These are phyloP conservation scores for Gynostemma pentaphyllum DNA, from an alignment of 306 rosid genomes.

Conservation along the genomic window DNA sequence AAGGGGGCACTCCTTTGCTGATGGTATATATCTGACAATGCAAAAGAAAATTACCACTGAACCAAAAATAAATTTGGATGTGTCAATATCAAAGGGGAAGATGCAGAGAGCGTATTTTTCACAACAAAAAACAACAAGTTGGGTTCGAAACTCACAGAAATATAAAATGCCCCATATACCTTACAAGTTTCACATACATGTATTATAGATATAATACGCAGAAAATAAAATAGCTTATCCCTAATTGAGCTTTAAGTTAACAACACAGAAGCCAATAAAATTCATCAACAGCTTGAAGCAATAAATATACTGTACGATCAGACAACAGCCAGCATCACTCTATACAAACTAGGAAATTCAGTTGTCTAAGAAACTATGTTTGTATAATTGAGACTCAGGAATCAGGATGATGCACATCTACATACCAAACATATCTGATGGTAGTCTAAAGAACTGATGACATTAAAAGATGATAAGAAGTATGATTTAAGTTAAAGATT, in stretches of 20 bases:
- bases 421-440: not conserved
- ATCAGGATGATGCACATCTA: too few relatives aligned
- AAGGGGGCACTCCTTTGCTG: conserved; percentile 85
- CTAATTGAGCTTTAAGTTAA: not conserved
- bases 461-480: not conserved
- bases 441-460: not conserved
- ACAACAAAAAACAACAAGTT: not conserved
- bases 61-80: not conserved
- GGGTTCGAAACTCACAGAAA: not conserved
- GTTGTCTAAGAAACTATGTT: not conserved
- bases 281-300: not conserved
- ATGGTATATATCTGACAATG: conserved; percentile 64
- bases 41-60: not conserved
- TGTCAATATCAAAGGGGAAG: conserved; percentile 5
- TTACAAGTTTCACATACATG: not conserved
- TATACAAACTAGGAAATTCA: not conserved
- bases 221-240: not conserved
- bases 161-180: not conserved
- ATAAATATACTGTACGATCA: too few relatives aligned
- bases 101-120: not conserved
- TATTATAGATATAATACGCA: not conserved
- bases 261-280: not conserved
- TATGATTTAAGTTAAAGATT: conserved; percentile 38
- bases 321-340: not conserved
- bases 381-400: not conserved